phyloP scores from a whole-genome alignment of 108 stramenopile species.

The Fragilaria radians region DNA sequence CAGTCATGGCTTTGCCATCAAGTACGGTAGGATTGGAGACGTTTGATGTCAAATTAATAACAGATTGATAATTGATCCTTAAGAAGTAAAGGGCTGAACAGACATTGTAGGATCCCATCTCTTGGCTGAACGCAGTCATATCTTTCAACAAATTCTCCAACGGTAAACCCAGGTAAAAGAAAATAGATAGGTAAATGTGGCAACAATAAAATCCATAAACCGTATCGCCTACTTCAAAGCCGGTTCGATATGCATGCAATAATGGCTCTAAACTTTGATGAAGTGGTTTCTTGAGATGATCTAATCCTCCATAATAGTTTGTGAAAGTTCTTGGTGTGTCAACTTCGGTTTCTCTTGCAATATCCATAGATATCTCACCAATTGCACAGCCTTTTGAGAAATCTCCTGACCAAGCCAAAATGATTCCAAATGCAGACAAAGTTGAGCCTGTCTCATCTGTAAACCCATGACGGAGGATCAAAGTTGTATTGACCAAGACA shows the following conservation, averaged over 20 bases:
- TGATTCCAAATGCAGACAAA: background rate
- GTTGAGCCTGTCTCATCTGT: background rate
- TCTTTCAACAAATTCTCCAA: slow-evolving; percentile 19
- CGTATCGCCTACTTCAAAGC: slow-evolving; percentile 14
- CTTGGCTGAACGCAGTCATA: slow-evolving; percentile 10
- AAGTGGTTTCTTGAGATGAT: slow-evolving; percentile 14
- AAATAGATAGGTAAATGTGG: slow-evolving; percentile 16
- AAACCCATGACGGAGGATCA: background rate
- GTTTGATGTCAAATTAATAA: slow-evolving; percentile 16
- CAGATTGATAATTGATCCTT: slow-evolving; percentile 15
- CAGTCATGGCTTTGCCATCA: slow-evolving; percentile 10
- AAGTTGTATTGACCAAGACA: background rate
- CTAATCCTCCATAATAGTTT: background rate
- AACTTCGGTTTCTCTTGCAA: background rate
- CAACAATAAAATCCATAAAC: slow-evolving; percentile 9
- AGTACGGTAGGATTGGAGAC: slow-evolving; percentile 14
- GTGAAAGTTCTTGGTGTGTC: background rate
- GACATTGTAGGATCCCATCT: slow-evolving; percentile 13
- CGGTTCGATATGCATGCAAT: slow-evolving; percentile 15
- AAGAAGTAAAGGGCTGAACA: slow-evolving; percentile 11
- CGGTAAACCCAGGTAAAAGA: slow-evolving; percentile 24
- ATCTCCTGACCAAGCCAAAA: slow-evolving; percentile 5
- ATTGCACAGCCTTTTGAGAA: slow-evolving; percentile 10
- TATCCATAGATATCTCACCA: slow-evolving; percentile 8
- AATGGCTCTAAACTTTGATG: slow-evolving; percentile 23